Conservation (phyloP, 306 rosid species). For the Dryas drummondii region DNA sequence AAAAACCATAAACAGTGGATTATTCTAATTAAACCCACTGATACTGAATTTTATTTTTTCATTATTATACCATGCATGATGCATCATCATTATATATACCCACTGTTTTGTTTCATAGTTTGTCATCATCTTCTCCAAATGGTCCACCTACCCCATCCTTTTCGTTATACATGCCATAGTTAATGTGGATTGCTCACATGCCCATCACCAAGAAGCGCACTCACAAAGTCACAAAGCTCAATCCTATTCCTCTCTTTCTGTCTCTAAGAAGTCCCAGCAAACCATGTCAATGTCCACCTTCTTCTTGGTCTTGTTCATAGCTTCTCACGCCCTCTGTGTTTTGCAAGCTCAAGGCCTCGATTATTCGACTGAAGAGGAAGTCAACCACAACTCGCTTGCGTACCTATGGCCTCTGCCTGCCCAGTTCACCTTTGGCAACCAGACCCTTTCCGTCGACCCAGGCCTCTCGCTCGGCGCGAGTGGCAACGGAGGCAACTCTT, state of each 20-base stretch:
- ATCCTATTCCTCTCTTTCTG: neutral
- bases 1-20: no score
- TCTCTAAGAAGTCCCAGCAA: neutral
- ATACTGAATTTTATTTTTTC: no score
- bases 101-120: no score
- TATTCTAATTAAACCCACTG: no score
- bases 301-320: constrained; percentile 22
- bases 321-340: constrained; percentile 23
- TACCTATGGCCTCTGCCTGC: constrained; percentile 88
- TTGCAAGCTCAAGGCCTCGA: constrained; percentile 23
- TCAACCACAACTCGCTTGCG: constrained; percentile 40
- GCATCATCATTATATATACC: no score
- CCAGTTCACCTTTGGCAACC: constrained; percentile 55
- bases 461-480: constrained; percentile 45
- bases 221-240: neutral
- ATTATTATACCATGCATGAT: no score
- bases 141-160: no score
- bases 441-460: constrained; percentile 71
- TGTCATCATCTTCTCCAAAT: no score
- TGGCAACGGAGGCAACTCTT: constrained; percentile 50
- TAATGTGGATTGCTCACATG: no score
- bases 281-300: neutral
- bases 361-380: constrained; percentile 26
- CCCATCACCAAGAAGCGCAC: no score
- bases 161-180: no score